Evolutionary conservation across 352 stramenopile species (phyloP).

Genomic region (Globisporangium cystogenes): DNA sequence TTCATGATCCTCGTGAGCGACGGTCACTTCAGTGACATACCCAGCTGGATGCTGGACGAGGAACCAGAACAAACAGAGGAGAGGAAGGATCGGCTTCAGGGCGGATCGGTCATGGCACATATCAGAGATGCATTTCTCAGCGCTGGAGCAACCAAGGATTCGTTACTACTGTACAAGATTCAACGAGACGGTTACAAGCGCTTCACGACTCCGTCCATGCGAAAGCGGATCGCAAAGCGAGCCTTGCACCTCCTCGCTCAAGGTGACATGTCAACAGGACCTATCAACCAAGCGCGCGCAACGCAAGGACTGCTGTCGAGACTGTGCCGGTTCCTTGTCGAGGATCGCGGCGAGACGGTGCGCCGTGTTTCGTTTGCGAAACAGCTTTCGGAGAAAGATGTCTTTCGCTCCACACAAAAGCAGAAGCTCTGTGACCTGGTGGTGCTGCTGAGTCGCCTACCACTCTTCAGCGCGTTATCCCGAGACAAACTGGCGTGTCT

Average conservation of each 20-base stretch:
- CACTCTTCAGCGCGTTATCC: slow-evolving; percentile 2
- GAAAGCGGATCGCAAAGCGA: slow-evolving; percentile 2
- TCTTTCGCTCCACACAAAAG: slow-evolving; percentile 12
- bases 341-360: slow-evolving; percentile 28
- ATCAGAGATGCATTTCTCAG: slow-evolving; percentile 8
- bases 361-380: slow-evolving; percentile 25
- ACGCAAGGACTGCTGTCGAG: slow-evolving; percentile 16
- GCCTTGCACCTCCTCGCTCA: slow-evolving; percentile 2
- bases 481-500: slow-evolving; percentile 12
- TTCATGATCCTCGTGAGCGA: slow-evolving; percentile 10
- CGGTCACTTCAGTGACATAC: slow-evolving; percentile 5
- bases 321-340: slow-evolving; percentile 18
- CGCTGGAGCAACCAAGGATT: neutral
- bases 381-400: slow-evolving; percentile 7
- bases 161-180: slow-evolving; percentile 14
- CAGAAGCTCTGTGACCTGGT: slow-evolving; percentile 9
- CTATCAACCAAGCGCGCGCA: slow-evolving; percentile 5
- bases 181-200: slow-evolving; percentile 10
- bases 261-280: neutral
- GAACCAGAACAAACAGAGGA: neutral
- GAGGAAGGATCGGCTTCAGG: neutral
- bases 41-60: slow-evolving; percentile 6
- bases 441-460: slow-evolving; percentile 2
- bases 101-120: neutral
- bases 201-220: slow-evolving; percentile 7